Conservation (phyloP, 768 basidiomycete genomes). For the Leccinum uliginosum region DNA sequence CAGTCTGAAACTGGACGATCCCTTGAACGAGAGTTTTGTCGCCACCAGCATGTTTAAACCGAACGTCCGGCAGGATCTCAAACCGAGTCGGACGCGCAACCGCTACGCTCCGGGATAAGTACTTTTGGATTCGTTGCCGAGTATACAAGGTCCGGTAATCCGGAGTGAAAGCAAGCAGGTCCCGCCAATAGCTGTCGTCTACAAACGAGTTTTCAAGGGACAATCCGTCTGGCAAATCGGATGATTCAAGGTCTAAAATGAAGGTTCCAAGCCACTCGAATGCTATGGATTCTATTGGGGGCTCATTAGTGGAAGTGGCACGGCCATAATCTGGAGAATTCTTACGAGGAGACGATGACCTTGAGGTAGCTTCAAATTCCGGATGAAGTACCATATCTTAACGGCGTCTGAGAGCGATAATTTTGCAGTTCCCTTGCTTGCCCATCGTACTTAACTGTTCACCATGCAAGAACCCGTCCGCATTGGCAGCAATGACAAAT, state of each 20-base stretch:
- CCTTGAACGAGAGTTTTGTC: not conserved
- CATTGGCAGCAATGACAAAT: not conserved
- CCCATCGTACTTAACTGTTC: not conserved
- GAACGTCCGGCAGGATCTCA: not conserved
- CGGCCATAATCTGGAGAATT: not conserved
- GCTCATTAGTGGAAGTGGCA: not conserved
- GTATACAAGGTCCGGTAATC: not conserved
- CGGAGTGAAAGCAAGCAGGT: not conserved
- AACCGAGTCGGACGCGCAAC: not conserved
- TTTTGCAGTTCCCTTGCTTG: not conserved
- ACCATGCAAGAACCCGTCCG: not conserved
- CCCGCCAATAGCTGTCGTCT: not conserved
- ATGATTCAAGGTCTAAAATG: not conserved
- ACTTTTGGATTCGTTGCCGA: not conserved
- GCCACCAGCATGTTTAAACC: not conserved
- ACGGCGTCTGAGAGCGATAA: not conserved
- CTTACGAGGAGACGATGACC: not conserved
- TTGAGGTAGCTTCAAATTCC: not conserved
- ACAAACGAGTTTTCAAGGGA: not conserved
- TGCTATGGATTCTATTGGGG: not conserved
- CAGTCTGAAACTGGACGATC: not conserved
- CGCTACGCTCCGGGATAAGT: not conserved
- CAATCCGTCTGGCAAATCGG: not conserved
- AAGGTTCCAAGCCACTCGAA: not conserved
- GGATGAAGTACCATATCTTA: not conserved